Evolutionary conservation across 139 green algal genomes (phyloP).

Genomic region (Picochlorum sp.): DNA sequence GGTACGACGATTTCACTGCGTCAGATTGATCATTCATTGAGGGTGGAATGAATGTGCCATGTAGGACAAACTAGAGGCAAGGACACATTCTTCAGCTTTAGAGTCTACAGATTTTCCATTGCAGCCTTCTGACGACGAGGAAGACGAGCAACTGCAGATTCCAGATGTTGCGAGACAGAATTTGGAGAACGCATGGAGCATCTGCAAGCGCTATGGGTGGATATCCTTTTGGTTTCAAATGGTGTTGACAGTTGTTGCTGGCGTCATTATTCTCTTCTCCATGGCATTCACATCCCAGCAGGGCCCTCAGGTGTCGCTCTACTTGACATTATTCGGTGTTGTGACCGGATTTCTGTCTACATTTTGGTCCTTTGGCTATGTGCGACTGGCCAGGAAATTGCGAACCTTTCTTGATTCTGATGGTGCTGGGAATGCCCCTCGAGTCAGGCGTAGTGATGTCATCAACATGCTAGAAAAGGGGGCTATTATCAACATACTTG

Average conservation of each 20-base stretch:
- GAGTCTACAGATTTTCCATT: neutral
- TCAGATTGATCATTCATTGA: too few relatives aligned
- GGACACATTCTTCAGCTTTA: too few relatives aligned
- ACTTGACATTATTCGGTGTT: slow-evolving; percentile 88
- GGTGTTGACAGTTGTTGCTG: slow-evolving; percentile 72
- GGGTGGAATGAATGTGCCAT: too few relatives aligned
- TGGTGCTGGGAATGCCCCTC: slow-evolving; percentile 17
- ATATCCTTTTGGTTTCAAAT: slow-evolving; percentile 94
- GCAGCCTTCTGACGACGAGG: neutral
- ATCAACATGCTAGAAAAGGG: slow-evolving; percentile 57
- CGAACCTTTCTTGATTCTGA: slow-evolving; percentile 54
- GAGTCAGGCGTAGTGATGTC: slow-evolving; percentile 43
- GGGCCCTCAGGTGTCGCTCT: slow-evolving; percentile 69
- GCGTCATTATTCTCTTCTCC: slow-evolving; percentile 91
- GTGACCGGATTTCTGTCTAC: slow-evolving; percentile 81
- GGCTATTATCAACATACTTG: slow-evolving; percentile 70
- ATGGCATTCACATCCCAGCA: slow-evolving; percentile 82
- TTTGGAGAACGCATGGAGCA: slow-evolving; percentile 28
- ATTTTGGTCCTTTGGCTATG: slow-evolving; percentile 86
- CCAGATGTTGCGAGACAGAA: slow-evolving; percentile 34
- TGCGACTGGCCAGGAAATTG: slow-evolving; percentile 56
- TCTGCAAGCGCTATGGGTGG: slow-evolving; percentile 63
- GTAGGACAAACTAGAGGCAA: too few relatives aligned
- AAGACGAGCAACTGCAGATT: slow-evolving; percentile 3
- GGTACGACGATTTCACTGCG: too few relatives aligned